Base-by-base conservation (phyloP, 192 early-diverging fungal genomes). In the Oehlia diaphana region DNA sequence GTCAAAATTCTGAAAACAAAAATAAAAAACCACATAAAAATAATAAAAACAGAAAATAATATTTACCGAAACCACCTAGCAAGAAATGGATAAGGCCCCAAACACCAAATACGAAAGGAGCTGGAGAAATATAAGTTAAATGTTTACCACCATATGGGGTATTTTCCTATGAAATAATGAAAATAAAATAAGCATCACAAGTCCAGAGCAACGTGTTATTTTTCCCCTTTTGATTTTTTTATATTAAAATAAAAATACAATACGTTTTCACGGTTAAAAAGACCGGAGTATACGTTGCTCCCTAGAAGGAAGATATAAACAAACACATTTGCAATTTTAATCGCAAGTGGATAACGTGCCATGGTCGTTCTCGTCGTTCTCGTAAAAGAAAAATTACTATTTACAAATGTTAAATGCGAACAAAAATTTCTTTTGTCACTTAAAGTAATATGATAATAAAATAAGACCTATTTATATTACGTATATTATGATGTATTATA, bases 51-150 rank as follows among this genome's bases (percentile, higher is more conserved):
- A 2, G 2, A 31, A 28, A 26, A 67, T 33, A 35, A 28, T 68
- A 53, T 61, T 74, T 74, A 74, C 72, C 85, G 66, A 91, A 86
- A 63, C 92, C 92, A 79, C 87, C 84, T 53, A 93, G 84, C 58
- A 92, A 78, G 70, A 89, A 69, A 83, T 93, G 88, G 64, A 92
- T 85, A 69, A 91, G 44, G 67, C 86, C 89, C 92, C 92, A 92
- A 76, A 90, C 81, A 79, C 74, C 85, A 62, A 87, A 89, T 21
- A 89, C 87, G 76, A 84, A 93, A 28, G 83, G 79, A 33, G 92
- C 92, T 69, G 92, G 91, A 37, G 90, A 91, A 23, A 93, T 84
- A 76, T 90, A 93, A 23, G 92, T 92, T 65, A 79, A 67, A 66
- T 91, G 87, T n/a, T 80, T 66, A 23, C 67, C 74, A 58, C 80